phyloP scores from a whole-genome alignment of 371 early-diverging fungal species.

The Coemansia sp. region DNA sequence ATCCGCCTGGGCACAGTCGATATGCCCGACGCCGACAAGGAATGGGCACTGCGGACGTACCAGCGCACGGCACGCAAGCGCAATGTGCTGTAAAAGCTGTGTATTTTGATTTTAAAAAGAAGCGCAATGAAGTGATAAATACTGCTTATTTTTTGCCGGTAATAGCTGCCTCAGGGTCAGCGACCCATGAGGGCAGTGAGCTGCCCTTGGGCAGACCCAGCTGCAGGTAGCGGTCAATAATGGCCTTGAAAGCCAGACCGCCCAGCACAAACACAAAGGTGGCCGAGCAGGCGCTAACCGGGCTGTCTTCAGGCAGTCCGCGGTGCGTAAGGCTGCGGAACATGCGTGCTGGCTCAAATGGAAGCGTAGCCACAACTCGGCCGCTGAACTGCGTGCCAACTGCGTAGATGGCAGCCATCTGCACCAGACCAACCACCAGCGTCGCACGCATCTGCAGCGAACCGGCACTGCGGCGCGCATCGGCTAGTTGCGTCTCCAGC shows the following conservation, averaged over 20 bases:
- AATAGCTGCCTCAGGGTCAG: conserved; percentile 37
- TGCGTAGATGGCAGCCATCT: conserved; percentile 30
- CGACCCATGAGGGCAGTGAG: conserved; percentile 43
- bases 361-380: conserved; percentile 23
- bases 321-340: conserved; percentile 42
- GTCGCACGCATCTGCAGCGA: conserved; percentile 42
- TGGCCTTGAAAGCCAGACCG: conserved; percentile 36
- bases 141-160: conserved; percentile 15
- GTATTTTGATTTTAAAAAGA: neutral
- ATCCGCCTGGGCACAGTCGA: conserved; percentile 95
- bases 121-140: neutral
- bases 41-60: conserved; percentile 96
- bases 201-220: conserved; percentile 45
- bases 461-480: conserved; percentile 41
- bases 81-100: conserved; percentile 60
- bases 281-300: conserved; percentile 38
- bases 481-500: conserved; percentile 38
- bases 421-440: conserved; percentile 37
- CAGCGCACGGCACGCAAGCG: conserved; percentile 93
- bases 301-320: conserved; percentile 39
- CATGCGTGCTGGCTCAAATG: conserved; percentile 39
- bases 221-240: conserved; percentile 41
- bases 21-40: conserved; percentile 92
- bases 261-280: conserved; percentile 48
- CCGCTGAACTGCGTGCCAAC: conserved; percentile 29